Evolutionary conservation across 306 rosid genomes (phyloP).

Genomic region (Sechiopsis laciniata): DNA sequence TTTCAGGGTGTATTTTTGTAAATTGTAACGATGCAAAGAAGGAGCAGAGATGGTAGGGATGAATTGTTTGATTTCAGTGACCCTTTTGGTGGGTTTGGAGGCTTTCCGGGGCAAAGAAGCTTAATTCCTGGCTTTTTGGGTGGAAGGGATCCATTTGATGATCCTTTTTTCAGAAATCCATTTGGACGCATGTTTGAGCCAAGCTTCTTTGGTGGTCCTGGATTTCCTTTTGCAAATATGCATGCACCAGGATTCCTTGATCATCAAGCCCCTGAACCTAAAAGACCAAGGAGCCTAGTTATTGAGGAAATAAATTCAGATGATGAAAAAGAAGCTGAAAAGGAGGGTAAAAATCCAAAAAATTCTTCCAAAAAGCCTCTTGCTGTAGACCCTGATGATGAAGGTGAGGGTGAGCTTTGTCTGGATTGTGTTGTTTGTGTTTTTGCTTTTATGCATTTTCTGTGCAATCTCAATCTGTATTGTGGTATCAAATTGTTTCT

Average conservation of each 20-base stretch:
- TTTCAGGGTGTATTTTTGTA: neutral
- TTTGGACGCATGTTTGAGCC: slow-evolving; percentile 57
- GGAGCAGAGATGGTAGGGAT: slow-evolving; percentile 48
- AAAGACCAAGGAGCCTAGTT: slow-evolving; percentile 48
- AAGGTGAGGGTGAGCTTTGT: slow-evolving; percentile 44
- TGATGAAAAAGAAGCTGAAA: slow-evolving; percentile 41
- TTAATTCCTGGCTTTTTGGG: slow-evolving; percentile 50
- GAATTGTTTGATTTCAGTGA: slow-evolving; percentile 32
- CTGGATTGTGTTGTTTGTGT: neutral
- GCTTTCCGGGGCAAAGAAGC: slow-evolving; percentile 52
- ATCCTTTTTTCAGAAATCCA: slow-evolving; percentile 72
- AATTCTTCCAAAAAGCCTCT: slow-evolving; percentile 42
- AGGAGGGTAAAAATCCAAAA: slow-evolving; percentile 46
- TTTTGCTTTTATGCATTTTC: neutral
- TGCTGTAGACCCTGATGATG: slow-evolving; percentile 55
- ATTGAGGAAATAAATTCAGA: slow-evolving; percentile 80
- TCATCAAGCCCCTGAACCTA: slow-evolving; percentile 47
- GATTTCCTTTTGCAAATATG: slow-evolving; percentile 41
- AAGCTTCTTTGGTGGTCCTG: slow-evolving; percentile 39
- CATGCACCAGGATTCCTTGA: slow-evolving; percentile 48
- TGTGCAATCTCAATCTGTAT: neutral
- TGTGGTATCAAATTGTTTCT: neutral
- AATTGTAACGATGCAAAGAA: slow-evolving; percentile 23
- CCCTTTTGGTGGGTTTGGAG: slow-evolving; percentile 58
- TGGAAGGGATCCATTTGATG: slow-evolving; percentile 70